Conservation (phyloP, 2,329 filamentous ascomycete genomes). For the Colletotrichum musicola region DNA sequence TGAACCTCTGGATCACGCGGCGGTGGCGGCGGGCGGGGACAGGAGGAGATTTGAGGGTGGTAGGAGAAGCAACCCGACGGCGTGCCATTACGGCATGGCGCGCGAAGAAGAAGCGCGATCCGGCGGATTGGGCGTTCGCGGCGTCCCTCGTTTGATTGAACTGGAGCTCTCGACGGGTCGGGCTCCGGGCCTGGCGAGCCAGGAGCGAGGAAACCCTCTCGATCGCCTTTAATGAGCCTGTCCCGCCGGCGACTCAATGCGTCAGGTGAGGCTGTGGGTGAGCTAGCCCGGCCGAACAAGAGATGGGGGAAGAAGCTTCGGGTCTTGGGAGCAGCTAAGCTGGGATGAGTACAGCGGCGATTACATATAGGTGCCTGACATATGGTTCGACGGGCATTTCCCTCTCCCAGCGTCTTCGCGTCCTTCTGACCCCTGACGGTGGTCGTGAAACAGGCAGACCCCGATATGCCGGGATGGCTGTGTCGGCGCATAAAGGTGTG, state of each 20-base stretch:
- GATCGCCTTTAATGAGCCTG: conserved; percentile 14
- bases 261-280: conserved; percentile 10
- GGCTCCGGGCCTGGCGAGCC: background rate
- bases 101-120: background rate
- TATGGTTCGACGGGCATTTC: conserved; percentile 37
- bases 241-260: conserved; percentile 15
- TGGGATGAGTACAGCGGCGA: conserved; percentile 8
- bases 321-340: background rate
- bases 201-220: background rate
- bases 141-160: conserved; percentile 16
- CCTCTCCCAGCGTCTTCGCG: background rate
- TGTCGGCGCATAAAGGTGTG: conserved; percentile 35
- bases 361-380: conserved; percentile 22
- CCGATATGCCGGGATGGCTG: conserved; percentile 19
- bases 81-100: conserved; percentile 31
- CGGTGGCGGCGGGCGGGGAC: conserved; percentile 17
- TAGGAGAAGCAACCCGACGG: conserved; percentile 12
- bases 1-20: background rate
- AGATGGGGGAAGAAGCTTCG: background rate
- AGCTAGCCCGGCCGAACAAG: conserved; percentile 2
- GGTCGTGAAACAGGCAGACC: conserved; percentile 22
- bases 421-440: background rate
- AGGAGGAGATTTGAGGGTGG: conserved; percentile 34
- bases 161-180: conserved; percentile 11
- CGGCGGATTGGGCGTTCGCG: conserved; percentile 5